Evolutionary conservation across 805 yeast species (phyloP).

Genomic region (Dipodascus albidus): DNA sequence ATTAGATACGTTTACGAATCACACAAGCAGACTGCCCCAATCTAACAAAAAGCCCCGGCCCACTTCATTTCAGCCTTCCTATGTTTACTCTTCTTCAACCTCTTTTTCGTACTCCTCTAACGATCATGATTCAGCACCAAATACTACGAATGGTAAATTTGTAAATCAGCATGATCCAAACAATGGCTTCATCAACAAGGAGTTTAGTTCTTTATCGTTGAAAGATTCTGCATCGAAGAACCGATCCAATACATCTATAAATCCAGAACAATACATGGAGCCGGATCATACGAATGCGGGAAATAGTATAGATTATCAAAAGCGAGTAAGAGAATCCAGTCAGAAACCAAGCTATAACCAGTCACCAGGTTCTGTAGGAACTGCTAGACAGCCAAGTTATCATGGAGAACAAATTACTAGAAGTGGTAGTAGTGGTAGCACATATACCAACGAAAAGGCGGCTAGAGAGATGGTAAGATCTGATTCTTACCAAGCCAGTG

Average conservation of each 20-base stretch:
- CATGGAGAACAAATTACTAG: not conserved
- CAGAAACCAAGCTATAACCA: no score
- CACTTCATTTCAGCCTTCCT: conserved; percentile 26
- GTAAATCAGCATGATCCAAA: not conserved
- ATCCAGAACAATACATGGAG: not conserved
- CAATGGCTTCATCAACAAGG: not conserved
- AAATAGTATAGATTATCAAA: no score
- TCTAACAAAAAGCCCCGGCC: conserved; percentile 26
- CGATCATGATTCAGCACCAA: not conserved
- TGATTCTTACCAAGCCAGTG: no score
- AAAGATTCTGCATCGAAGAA: not conserved
- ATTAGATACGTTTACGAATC: not conserved
- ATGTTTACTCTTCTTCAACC: conserved; percentile 4
- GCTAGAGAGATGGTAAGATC: no score
- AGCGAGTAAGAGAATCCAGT: no score
- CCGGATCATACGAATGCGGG: not conserved
- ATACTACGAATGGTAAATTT: not conserved
- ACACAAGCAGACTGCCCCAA: not conserved
- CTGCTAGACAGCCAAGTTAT: not conserved
- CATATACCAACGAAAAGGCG: not conserved
- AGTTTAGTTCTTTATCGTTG: not conserved
- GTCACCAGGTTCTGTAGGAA: not conserved
- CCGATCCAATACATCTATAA: no score
- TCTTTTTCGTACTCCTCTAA: not conserved
- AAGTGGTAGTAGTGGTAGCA: not conserved